phyloP scores from a whole-genome alignment of 805 yeast genomes.

The Barnettozyma salicaria region DNA sequence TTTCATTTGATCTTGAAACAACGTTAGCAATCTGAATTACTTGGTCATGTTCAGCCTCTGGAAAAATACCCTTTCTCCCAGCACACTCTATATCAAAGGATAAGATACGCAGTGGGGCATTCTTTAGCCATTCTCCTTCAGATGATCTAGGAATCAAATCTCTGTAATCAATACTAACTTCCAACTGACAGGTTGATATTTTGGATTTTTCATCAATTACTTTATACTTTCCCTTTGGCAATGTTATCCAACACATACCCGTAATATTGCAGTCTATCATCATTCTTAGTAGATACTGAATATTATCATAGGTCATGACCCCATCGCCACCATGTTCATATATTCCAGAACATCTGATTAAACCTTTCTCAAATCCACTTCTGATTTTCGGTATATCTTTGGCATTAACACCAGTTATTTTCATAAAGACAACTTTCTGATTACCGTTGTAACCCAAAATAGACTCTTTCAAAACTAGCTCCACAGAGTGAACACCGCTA shows the following conservation, averaged over 20 bases:
- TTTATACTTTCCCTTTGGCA: slow-evolving; percentile 68
- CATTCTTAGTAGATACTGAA: slow-evolving; percentile 76
- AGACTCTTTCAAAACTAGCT: slow-evolving; percentile 67
- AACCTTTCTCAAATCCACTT: slow-evolving; percentile 79
- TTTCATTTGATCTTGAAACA: slow-evolving; percentile 74
- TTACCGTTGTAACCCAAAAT: slow-evolving; percentile 93
- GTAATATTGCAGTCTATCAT: slow-evolving; percentile 91
- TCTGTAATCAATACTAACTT: slow-evolving; percentile 61
- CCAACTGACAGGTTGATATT: slow-evolving; percentile 81
- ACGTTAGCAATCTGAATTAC: slow-evolving; percentile 97
- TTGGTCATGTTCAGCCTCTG: slow-evolving; percentile 89
- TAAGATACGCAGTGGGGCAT: slow-evolving; percentile 88
- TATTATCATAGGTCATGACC: slow-evolving; percentile 78
- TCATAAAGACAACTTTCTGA: slow-evolving; percentile 70
- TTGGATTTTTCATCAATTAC: slow-evolving; percentile 35
- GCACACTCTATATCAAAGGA: slow-evolving; percentile 99
- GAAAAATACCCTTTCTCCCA: slow-evolving; percentile 94
- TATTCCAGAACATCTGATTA: slow-evolving; percentile 54
- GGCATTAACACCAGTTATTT: slow-evolving; percentile 62
- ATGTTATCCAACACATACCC: slow-evolving; percentile 96
- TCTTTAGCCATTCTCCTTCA: slow-evolving; percentile 88
- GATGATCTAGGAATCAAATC: slow-evolving; percentile 76
- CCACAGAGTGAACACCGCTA: slow-evolving; percentile 60
- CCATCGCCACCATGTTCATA: slow-evolving; percentile 50
- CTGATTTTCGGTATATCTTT: slow-evolving; percentile 63